Evolutionary conservation across 2,329 filamentous ascomycete genomes (phyloP).

Genomic region (Diaporthe velutina): DNA sequence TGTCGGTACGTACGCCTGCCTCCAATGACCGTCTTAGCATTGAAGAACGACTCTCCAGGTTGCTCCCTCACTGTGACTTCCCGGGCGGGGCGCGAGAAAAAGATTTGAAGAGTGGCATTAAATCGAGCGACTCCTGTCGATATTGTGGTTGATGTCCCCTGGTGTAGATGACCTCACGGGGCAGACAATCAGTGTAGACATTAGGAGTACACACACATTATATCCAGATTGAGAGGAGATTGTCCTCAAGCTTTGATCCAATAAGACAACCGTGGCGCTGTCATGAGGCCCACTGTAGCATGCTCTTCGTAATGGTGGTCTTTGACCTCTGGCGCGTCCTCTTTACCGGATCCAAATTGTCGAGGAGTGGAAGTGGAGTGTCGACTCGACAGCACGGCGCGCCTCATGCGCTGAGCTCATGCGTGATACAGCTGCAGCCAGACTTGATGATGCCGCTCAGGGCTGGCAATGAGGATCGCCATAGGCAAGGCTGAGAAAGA

Average conservation of each 20-base stretch:
- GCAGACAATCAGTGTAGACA: not conserved
- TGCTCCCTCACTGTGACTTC: not conserved
- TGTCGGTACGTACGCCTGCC: not conserved
- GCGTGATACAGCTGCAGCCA: not conserved
- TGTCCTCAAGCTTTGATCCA: not conserved
- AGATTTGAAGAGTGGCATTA: no score
- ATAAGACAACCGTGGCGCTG: not conserved
- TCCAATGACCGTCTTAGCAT: not conserved
- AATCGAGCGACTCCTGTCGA: not conserved
- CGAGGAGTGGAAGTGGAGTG: slow-evolving; percentile 21
- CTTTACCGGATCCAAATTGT: slow-evolving; percentile 14
- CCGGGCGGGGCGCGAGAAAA: not conserved
- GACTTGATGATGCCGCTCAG: not conserved
- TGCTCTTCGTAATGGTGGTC: slow-evolving; percentile 12
- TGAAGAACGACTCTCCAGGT: not conserved
- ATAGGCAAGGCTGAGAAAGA: not conserved
- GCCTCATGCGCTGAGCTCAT: not conserved
- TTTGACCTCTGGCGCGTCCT: slow-evolving; percentile 1
- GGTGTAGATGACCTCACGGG: not conserved
- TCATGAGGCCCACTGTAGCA: not conserved
- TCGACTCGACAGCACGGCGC: not conserved
- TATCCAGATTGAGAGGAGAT: slow-evolving; percentile 1
- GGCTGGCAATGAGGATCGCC: not conserved
- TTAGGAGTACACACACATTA: not conserved
- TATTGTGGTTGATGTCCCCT: not conserved